Conservation (phyloP, 305 asterid species). For the Nicotiana rustica region DNA sequence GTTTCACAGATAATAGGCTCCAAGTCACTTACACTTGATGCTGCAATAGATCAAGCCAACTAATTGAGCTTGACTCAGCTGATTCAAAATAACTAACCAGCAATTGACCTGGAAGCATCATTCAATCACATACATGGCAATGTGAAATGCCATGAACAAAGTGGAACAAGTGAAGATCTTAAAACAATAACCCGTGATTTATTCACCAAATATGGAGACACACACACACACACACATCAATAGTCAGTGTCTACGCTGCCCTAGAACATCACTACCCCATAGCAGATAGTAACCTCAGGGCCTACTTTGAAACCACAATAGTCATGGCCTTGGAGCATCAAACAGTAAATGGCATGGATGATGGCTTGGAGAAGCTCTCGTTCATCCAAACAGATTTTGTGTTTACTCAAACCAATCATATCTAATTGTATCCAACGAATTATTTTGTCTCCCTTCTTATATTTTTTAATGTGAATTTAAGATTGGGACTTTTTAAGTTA, state of each 20-base stretch:
- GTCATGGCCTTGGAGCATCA: not conserved
- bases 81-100: slow-evolving; percentile 6
- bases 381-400: not conserved
- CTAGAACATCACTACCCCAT: not conserved
- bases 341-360: not conserved
- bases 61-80: not conserved
- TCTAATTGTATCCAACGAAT: slow-evolving; percentile 6
- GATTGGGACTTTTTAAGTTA: not conserved
- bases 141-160: slow-evolving; percentile 23
- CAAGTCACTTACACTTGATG: slow-evolving; percentile 6
- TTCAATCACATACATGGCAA: slow-evolving; percentile 12
- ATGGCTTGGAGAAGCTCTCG: slow-evolving; percentile 16
- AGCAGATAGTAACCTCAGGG: not conserved
- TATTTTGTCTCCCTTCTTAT: not conserved
- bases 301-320: slow-evolving; percentile 16
- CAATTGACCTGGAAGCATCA: not conserved
- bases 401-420: slow-evolving; percentile 10
- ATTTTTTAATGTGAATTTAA: not conserved
- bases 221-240: not conserved
- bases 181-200: slow-evolving; percentile 14
- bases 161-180: slow-evolving; percentile 25
- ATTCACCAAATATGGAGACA: not conserved
- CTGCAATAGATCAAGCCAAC: slow-evolving; percentile 28
- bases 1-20: slow-evolving; percentile 15
- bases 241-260: not conserved